These are phyloP conservation scores for Lotus japonicus DNA, from an alignment of 306 rosid species.

Conservation along the genomic window DNA sequence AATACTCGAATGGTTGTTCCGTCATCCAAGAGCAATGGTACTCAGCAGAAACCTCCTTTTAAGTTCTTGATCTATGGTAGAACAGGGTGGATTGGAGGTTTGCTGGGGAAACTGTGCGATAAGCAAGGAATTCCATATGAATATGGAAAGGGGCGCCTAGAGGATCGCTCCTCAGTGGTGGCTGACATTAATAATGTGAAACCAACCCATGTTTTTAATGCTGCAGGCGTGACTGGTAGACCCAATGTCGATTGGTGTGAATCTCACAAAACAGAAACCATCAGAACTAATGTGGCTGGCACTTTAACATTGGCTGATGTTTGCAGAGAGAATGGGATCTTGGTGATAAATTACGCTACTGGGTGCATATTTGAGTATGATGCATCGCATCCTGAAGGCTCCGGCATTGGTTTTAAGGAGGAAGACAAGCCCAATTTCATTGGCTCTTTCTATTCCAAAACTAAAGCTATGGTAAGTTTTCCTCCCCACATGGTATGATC, in stretches of 20 bases:
- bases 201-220: conserved; percentile 85
- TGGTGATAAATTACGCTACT: conserved; percentile 73
- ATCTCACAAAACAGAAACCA: conserved; percentile 72
- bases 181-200: conserved; percentile 59
- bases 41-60: conserved; percentile 47
- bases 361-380: conserved; percentile 87
- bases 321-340: conserved; percentile 65
- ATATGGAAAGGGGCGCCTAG: conserved; percentile 75
- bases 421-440: conserved; percentile 80
- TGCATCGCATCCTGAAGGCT: conserved; percentile 61
- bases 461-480: conserved; percentile 70
- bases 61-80: conserved; percentile 74
- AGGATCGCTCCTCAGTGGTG: conserved; percentile 55
- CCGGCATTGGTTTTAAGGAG: conserved; percentile 81
- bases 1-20: conserved; percentile 69
- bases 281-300: conserved; percentile 65
- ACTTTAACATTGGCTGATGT: conserved; percentile 78
- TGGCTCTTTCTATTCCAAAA: conserved; percentile 82
- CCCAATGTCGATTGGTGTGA: conserved; percentile 91
- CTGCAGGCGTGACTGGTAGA: conserved; percentile 86
- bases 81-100: conserved; percentile 83
- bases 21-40: conserved; percentile 32
- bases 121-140: conserved; percentile 73
- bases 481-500: not conserved
- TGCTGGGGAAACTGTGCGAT: conserved; percentile 63